Evolutionary conservation across 441 rosid genomes (phyloP).

Genomic region (Adansonia rubrostipa): DNA sequence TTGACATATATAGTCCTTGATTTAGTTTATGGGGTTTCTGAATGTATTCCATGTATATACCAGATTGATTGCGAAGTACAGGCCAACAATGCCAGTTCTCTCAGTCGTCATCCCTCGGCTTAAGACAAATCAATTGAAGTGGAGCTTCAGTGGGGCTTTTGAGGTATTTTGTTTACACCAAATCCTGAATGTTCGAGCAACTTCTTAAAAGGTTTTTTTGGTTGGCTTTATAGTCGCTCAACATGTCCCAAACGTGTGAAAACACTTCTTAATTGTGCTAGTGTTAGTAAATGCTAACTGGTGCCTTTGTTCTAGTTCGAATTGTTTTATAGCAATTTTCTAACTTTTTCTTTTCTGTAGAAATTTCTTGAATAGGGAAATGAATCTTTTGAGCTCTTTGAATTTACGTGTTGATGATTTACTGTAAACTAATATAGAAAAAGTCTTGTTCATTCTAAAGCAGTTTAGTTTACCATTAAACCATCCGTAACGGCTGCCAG

Average conservation of each 20-base stretch:
- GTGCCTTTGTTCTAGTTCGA: background rate
- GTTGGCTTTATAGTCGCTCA: background rate
- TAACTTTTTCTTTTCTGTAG: background rate
- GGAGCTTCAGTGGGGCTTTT: conserved; percentile 95
- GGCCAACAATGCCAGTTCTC: conserved; percentile 92
- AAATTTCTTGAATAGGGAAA: background rate
- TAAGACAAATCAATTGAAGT: conserved; percentile 79
- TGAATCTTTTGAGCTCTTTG: background rate
- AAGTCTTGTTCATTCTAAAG: background rate
- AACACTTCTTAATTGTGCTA: background rate
- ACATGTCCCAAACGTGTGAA: background rate
- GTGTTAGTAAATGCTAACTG: background rate
- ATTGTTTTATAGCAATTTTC: background rate
- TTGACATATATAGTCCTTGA: background rate
- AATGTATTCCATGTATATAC: conserved; percentile 19
- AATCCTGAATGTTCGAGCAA: conserved; percentile 4
- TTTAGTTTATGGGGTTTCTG: background rate
- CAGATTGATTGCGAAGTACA: conserved; percentile 93
- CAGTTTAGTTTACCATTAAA: background rate
- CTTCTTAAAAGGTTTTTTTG: background rate
- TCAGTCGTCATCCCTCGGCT: conserved; percentile 95
- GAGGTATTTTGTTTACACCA: conserved; percentile 54
- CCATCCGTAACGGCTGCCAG: conserved; percentile 12
- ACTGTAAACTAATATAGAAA: background rate
- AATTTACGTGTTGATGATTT: conserved; percentile 3